Evolutionary conservation across 208 protist species (phyloP).

Genomic region (Leptomonas seymouri): DNA sequence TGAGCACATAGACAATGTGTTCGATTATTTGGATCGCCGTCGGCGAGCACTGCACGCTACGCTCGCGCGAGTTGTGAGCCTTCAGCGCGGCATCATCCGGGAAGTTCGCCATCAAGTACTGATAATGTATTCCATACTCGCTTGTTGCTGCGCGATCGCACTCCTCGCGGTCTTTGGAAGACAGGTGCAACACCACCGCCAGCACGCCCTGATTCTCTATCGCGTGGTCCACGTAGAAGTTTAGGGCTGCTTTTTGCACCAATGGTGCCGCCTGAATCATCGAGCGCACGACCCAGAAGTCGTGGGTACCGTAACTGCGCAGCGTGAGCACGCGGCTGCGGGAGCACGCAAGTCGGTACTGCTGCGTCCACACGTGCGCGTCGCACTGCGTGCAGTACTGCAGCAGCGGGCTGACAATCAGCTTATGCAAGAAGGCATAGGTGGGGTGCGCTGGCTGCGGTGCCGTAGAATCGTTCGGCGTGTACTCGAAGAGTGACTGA

Average conservation of each 20-base stretch:
- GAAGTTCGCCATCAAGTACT: conserved; percentile 51
- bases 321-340: conserved; percentile 1
- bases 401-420: conserved; percentile 51
- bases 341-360: conserved; percentile 36
- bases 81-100: conserved; percentile 25
- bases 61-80: conserved; percentile 25
- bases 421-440: conserved; percentile 26
- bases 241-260: conserved; percentile 35
- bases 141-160: conserved; percentile 21
- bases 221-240: conserved; percentile 26
- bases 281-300: conserved; percentile 59
- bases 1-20: conserved; percentile 21
- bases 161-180: conserved; percentile 10
- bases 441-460: background rate
- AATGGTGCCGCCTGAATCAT: conserved; percentile 35
- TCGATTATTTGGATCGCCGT: conserved; percentile 37
- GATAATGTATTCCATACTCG: conserved; percentile 51
- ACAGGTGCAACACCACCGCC: conserved; percentile 45
- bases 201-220: conserved; percentile 12
- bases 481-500: conserved; percentile 25
- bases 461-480: background rate
- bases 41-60: conserved; percentile 39
- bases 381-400: conserved; percentile 48
- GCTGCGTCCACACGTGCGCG: conserved; percentile 2
- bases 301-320: conserved; percentile 39